Evolutionary conservation across 257 asterid genomes (phyloP), one percentile per base, ranked within the genome.

Genomic region (Solanum dulcamara): DNA sequence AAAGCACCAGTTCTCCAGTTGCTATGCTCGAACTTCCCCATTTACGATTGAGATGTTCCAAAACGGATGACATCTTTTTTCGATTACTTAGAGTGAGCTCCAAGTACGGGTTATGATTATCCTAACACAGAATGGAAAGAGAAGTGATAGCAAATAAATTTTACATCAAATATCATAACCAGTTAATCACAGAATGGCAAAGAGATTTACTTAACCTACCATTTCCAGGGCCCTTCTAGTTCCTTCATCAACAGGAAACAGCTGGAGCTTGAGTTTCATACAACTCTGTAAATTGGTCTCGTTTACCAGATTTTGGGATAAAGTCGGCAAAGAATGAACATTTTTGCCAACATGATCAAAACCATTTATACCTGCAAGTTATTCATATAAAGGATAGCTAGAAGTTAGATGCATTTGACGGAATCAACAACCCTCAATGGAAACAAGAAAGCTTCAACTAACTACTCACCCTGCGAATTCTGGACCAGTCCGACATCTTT

Each of bases 41-140:
- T 90, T 95, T 97, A 86, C 96, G 96, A 86, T 92, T 89, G 81
- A 97, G 97, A 91, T 97, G 99, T 84, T 97, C 99, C 89, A 95
- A 32, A 30, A 97, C 91, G 7, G 99, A 97, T 85, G 99, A 93
- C 89, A 97, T 91, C 89, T 92, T 97, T 93, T 95, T 97, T 75
- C 96, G 92, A 67, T 94, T 87, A 71, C 99, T 92, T 90, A 97
- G 87, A 71, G 99, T 95, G 81, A 97, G 97, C 86, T 97, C 99
- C 89, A 97, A 87, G 89, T 95, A 89, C 57, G 99, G 99, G 87
- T 97, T 97, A 88, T 90, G 96, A 86, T 91, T 89, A 83, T 93
- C 98, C 99, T 97, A 92, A 85, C 66, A 14, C 18, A 20, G 80
- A 67, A 50, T 2, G 68, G 68, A 30, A 46, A 40, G 28, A 83